Base-by-base conservation (phyloP, 2,329 filamentous ascomycete species). In the Epichloe scottii region DNA sequence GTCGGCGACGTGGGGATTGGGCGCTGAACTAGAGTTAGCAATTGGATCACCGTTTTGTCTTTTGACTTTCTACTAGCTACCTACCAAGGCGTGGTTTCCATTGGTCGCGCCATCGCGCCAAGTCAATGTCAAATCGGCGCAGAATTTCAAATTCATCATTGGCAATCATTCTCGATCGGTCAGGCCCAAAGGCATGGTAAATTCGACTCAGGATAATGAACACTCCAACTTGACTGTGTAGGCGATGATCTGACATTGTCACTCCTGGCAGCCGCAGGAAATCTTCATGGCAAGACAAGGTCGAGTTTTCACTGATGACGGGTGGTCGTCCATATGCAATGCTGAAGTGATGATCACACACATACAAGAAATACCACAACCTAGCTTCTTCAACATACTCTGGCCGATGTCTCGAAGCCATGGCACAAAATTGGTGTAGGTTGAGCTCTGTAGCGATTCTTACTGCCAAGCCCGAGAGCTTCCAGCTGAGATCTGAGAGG, bases 261-360 rank as follows among this genome's bases (percentile, higher is more conserved):
- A 73, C 71, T 48, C 71, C 68, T 0, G 73, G 70, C 0, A 71
- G 67, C 33, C 71, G 67, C 26, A 82, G 64, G 51, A 81, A 77
- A 2, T 69, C 65, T 54, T 81, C 75, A 59, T 78, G 75, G 21
- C 77, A 73, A n/a, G 72, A 71, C 38, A 83, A 78, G 0, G 74
- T 73, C 15, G 70, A 66, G 53, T 79, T 72, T 54, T 82, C 79
- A 47, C 75, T 71, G 19, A 81, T 79, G 10, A 82, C 75, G 0
- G 79, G 77, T 4, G 79, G 78, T 15, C 80, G 68, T 2, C 63
- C 63, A 49, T 84, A 83, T 0, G 81, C 73, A 48, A 84, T 82
- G 49, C 77, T 81, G 30, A 83, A 77, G 60, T 84, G 81, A 54
- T 82, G 80, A 57, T 84, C 81, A 58, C 79, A 83, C 1, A 82